Evolutionary conservation across 2,329 filamentous ascomycete genomes (phyloP).

Genomic region (Botryotinia narcissicola): DNA sequence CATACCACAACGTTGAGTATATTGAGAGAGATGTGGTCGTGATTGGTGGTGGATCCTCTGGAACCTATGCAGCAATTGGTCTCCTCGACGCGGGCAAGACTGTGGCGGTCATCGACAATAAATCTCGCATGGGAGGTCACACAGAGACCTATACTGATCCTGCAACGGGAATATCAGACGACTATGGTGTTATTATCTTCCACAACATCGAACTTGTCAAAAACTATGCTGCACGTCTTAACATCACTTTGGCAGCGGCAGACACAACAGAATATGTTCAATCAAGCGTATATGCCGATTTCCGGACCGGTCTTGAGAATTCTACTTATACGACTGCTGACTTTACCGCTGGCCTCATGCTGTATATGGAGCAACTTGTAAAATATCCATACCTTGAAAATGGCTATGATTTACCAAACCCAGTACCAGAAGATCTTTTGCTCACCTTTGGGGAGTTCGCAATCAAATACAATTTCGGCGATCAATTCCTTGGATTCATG

Average conservation of each 20-base stretch:
- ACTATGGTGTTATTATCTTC: constrained; percentile 41
- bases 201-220: constrained; percentile 21
- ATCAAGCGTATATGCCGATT: constrained; percentile 12
- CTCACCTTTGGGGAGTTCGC: constrained; percentile 31
- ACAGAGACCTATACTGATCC: constrained; percentile 38
- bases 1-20: background rate
- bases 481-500: constrained; percentile 43
- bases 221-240: constrained; percentile 23
- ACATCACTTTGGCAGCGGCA: background rate
- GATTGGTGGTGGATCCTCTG: constrained; percentile 41
- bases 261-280: background rate
- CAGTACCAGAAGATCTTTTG: constrained; percentile 29
- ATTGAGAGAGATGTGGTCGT: constrained; percentile 36
- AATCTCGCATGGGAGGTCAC: constrained; percentile 36
- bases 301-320: constrained; percentile 21
- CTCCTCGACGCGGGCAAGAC: constrained; percentile 38
- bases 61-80: constrained; percentile 40
- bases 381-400: constrained; percentile 39
- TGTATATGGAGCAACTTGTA: constrained; percentile 30
- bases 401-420: constrained; percentile 44
- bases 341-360: constrained; percentile 19
- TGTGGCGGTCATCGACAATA: constrained; percentile 40
- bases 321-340: constrained; percentile 15
- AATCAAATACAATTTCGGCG: constrained; percentile 38
- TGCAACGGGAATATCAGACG: constrained; percentile 36